Conservation (phyloP, 2,329 filamentous ascomycete genomes). For the Cadophora sp. region DNA sequence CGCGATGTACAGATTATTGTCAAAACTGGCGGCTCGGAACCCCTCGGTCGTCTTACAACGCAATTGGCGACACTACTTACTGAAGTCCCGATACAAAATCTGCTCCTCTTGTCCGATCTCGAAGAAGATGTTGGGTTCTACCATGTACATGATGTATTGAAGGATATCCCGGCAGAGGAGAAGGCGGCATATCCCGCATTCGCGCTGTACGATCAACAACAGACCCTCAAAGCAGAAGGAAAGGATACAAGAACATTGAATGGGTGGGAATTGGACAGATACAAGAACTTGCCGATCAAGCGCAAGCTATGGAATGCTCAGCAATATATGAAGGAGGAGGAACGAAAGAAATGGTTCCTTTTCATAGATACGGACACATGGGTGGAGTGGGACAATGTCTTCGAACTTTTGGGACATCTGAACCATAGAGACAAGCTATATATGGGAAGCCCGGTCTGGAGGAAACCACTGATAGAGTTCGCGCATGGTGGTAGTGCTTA, state of each 20-base stretch:
- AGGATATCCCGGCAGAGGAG: conserved; percentile 23
- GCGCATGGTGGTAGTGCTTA: conserved; percentile 30
- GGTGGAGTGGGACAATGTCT: conserved; percentile 30
- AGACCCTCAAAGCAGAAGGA: conserved; percentile 23
- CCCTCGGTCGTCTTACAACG: conserved; percentile 21
- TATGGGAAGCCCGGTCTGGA: conserved; percentile 26
- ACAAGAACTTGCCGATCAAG: conserved; percentile 31
- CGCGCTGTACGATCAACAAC: conserved; percentile 21
- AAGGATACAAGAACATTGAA: conserved; percentile 27
- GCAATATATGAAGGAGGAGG: conserved; percentile 9
- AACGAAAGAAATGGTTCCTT: conserved; percentile 27
- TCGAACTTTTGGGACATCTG: conserved; percentile 24
- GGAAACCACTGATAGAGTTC: conserved; percentile 19
- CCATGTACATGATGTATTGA: conserved; percentile 23
- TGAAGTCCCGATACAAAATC: conserved; percentile 21
- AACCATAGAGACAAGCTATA: conserved; percentile 19
- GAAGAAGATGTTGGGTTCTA: conserved; percentile 24
- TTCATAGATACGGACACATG: conserved; percentile 34
- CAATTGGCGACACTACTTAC: conserved; percentile 26
- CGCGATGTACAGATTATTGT: conserved; percentile 25
- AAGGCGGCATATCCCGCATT: conserved; percentile 23
- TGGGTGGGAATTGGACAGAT: conserved; percentile 29
- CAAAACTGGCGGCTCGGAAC: conserved; percentile 29
- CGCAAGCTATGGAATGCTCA: conserved; percentile 27
- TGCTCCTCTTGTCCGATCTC: conserved; percentile 30